Percentiles rank a stretch among this genome's conserved stretches.
phyloP scores from a whole-genome alignment of 768 basidiomycete species.

The Hygrophoropsis aurantiaca region DNA sequence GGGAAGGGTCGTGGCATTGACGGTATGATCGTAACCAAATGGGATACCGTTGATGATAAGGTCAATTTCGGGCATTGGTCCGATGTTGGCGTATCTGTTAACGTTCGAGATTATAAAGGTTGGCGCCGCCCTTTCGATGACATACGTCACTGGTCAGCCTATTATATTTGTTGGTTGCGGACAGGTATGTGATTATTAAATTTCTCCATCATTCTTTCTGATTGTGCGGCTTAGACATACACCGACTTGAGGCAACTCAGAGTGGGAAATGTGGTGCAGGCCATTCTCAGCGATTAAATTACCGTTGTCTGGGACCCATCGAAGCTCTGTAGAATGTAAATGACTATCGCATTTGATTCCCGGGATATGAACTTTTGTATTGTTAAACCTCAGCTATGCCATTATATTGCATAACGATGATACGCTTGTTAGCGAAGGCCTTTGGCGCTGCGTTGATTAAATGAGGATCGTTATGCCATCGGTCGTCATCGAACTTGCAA shows the following conservation, averaged over 20 bases:
- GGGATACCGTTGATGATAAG: conserved; percentile 98
- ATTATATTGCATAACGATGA: no score
- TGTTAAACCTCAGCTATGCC: no score
- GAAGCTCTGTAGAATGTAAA: no score
- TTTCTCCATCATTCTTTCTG: neutral
- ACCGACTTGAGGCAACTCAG: conserved; percentile 90
- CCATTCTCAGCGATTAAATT: conserved; percentile 74
- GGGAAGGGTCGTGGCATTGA: conserved; percentile 90
- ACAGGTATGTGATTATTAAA: conserved; percentile 56
- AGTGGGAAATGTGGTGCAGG: conserved; percentile 91
- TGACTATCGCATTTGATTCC: no score
- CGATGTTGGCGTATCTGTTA: neutral
- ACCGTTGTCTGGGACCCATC: no score
- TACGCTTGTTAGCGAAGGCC: no score
- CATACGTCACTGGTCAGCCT: conserved; percentile 97
- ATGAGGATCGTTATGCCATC: no score
- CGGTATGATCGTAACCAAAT: conserved; percentile 98
- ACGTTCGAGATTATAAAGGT: conserved; percentile 53
- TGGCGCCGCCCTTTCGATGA: conserved; percentile 98
- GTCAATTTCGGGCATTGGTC: conserved; percentile 41
- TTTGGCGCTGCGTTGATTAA: no score
- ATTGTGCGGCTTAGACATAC: conserved; percentile 66
- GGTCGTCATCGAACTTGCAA: no score
- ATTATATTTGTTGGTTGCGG: conserved; percentile 98
- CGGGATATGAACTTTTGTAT: no score